Evolutionary conservation across 345 rosid species (phyloP).

Genomic region (Moricandia moricandioides): DNA sequence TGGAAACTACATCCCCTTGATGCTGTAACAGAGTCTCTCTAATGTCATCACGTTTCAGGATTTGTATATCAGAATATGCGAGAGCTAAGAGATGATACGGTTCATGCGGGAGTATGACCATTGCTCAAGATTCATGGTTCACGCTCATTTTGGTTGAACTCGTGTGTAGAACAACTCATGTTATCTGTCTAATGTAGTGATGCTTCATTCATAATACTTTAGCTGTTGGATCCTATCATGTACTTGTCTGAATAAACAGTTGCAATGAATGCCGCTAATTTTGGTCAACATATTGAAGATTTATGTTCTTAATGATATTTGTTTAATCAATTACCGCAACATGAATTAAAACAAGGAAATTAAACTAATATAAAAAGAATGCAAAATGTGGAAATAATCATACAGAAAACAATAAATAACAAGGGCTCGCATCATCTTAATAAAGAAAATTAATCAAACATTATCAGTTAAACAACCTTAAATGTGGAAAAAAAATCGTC

Average conservation of each 20-base stretch:
- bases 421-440: background rate
- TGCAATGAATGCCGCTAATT: background rate
- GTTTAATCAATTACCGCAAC: too few relatives aligned
- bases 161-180: background rate
- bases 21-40: background rate
- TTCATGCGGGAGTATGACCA: slow-evolving; percentile 66
- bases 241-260: background rate
- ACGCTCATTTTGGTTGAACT: slow-evolving; percentile 11
- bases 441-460: background rate
- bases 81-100: slow-evolving; percentile 46
- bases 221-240: background rate
- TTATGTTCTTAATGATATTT: background rate
- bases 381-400: background rate
- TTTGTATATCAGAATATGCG: slow-evolving; percentile 58
- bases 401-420: background rate
- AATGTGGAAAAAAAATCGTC: slow-evolving; percentile 7
- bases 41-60: slow-evolving; percentile 14
- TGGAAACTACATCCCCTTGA: slow-evolving; percentile 21
- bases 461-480: slow-evolving; percentile 18
- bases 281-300: background rate
- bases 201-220: background rate
- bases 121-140: slow-evolving; percentile 51
- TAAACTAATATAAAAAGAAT: background rate
- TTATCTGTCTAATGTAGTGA: background rate
- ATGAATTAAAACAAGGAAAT: background rate